Percentiles rank a stretch among this genome's conserved stretches.
Conservation (phyloP, 2,329 filamentous ascomycete species). For the Pyrenophora teres region DNA sequence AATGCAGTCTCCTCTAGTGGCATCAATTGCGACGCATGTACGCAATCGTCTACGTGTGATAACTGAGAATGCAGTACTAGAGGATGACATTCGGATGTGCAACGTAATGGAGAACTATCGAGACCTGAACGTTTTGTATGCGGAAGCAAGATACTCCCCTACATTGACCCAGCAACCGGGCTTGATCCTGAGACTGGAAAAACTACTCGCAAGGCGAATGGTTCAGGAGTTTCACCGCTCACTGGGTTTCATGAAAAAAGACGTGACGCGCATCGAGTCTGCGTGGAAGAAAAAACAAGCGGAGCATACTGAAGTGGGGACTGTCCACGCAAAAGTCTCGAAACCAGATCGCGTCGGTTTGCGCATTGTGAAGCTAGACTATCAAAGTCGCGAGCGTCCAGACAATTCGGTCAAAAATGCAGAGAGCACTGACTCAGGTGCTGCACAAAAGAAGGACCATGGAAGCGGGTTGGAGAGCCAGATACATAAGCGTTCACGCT, state of each 20-base stretch:
- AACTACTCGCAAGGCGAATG: neutral
- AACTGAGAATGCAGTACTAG: neutral
- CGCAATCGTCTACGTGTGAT: slow-evolving; percentile 4
- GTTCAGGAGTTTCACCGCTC: neutral
- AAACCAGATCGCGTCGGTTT: no score
- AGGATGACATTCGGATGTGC: neutral
- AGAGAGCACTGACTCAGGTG: neutral
- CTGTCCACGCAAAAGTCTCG: no score
- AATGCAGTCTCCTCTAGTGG: slow-evolving; percentile 1
- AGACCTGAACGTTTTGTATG: neutral
- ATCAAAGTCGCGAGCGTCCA: neutral
- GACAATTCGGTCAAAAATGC: neutral
- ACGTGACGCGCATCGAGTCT: neutral
- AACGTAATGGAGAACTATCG: neutral
- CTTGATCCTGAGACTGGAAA: neutral
- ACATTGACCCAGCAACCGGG: neutral
- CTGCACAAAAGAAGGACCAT: slow-evolving; percentile 9
- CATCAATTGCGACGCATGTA: neutral
- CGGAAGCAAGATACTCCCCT: neutral
- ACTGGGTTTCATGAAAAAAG: neutral
- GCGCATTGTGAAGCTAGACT: neutral
- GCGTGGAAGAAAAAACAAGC: no score
- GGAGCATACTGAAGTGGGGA: no score
- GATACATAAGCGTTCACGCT: slow-evolving; percentile 21
- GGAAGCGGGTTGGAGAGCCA: slow-evolving; percentile 16